Base-by-base conservation (phyloP, 2,329 filamentous ascomycete species). In the Colletotrichum euphorbiae region DNA sequence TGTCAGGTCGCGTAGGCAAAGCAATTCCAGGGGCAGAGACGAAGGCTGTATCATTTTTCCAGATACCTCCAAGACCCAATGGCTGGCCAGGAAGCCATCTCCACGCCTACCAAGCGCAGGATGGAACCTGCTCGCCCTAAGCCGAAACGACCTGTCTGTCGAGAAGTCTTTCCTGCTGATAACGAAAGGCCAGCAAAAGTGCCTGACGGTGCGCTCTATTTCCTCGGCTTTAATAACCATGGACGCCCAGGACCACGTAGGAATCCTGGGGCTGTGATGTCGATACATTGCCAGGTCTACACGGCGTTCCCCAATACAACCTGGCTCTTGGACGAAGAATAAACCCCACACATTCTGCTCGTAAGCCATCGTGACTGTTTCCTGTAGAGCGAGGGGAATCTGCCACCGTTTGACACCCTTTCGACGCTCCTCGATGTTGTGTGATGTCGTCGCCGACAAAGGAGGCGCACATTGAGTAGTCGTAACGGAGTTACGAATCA, bases 211-310 rank as follows among this genome's bases (percentile, higher is more conserved):
- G 6, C 7, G 28, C 28, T 7, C 28, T 8, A 19, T 19, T 1
- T 45, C 15, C 15, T 8, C 28, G 28, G 28, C 6, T n/a, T 9
- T n/a, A 4, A 65, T 21, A 12, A 59, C 33, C 54, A 65, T 65
- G 45, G 62, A 65, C 21, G 45, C 62, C 62, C 62, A 65, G 12
- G 62, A 65, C 62, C 62, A 65, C 3, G 52, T 59, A 3, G 62
- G 62, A n/a, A 65, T 60, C 8, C n/a, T 19, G n/a, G 13, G 15
- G 19, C 40, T 59, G 21, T 58, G 54, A 59, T 36, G 24, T 2
- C 55, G 62, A 13, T 51, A 50, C 15, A 31, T 33, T 15, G 9
- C 11, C 5, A 38, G 7, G 28, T 8, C 28, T 28, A 7, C 2
- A 8, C 7, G 7, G 28, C 28, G 6, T 28, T 28, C 6, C 28